A percentile compares a stretch with the other conserved stretches of the same genome.
These are phyloP conservation scores for Lippia alba DNA, from an alignment of 305 asterid genomes.

Conservation along the genomic window DNA sequence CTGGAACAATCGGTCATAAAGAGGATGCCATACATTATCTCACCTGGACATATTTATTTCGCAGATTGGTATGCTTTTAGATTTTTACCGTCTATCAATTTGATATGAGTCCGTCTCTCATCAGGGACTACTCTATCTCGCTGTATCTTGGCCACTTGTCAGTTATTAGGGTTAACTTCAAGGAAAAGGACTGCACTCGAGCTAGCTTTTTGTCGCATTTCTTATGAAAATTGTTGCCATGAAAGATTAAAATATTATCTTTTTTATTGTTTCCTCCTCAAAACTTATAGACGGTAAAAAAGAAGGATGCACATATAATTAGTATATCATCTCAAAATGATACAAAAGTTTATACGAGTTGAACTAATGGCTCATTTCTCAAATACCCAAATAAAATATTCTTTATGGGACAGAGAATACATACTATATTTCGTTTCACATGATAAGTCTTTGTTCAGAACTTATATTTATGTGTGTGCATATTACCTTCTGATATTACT, in stretches of 20 bases:
- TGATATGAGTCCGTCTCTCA: constrained; percentile 22
- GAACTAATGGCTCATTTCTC: background rate
- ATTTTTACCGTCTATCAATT: constrained; percentile 20
- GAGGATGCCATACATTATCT: constrained; percentile 97
- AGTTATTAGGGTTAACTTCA: background rate
- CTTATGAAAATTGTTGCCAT: background rate
- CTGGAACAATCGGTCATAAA: constrained; percentile 91
- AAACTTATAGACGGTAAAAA: background rate
- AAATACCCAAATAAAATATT: background rate
- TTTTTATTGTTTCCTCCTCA: background rate
- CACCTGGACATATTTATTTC: constrained; percentile 97
- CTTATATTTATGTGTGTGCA: too few relatives aligned
- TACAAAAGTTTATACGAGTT: background rate
- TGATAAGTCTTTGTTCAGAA: too few relatives aligned
- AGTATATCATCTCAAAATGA: constrained; percentile 1
- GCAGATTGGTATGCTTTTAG: constrained; percentile 77
- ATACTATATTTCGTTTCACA: background rate
- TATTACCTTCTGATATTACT: constrained; percentile 11
- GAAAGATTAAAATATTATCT: background rate
- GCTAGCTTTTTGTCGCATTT: constrained; percentile 2
- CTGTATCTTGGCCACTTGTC: constrained; percentile 24
- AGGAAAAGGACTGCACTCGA: constrained; percentile 1
- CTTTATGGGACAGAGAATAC: background rate
- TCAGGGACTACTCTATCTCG: constrained; percentile 6
- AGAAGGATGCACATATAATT: background rate